Base-by-base conservation (phyloP, 2,329 filamentous ascomycete genomes). In the Botryotinia narcissicola region DNA sequence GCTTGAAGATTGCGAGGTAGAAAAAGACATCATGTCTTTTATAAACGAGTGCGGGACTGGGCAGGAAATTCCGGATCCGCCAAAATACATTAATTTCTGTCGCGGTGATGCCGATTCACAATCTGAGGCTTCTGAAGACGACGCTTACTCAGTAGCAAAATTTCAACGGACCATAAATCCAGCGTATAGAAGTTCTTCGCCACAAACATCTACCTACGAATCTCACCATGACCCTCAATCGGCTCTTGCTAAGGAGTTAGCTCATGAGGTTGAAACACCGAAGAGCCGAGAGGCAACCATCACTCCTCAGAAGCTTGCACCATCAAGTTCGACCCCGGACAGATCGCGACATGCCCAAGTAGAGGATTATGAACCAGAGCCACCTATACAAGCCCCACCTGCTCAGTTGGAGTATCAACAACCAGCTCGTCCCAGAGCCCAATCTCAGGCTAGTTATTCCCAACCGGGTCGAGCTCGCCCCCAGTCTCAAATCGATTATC, bases 41-140 rank as follows among this genome's bases (percentile, higher is more conserved):
- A 99, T 99, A 83, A 92, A 88, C 75, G 94, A 97, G 66, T 89
- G 85, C 76, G 95, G 95, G 35, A 99, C 96, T 4, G 95, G 96
- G 8, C 95, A 98, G 82, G 97, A 99, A 82, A 99, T 99, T 64
- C 97, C 96, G 1, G 96, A 98, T 82, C 90, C 96, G 37, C 96
- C 96, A 61, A 98, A 94, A 82, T 99, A 98, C 82, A 98, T 99
- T 89, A 98, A 99, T 85, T 99, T 98, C 82, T 97, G 94, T 82
- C 92, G 96, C 18, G 96, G 95, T 25, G 95, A 97, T 81, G 84
- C 91, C 63, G 96, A 99, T 78, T 90, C 89, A 54, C 90, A 90
- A 77, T 98, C 95, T 1, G 93, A 96, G 75, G 86, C 88, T 18
- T 95, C 93, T 0, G 94, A 97, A 35, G 95, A 97, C 76, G 94